phyloP scores from a whole-genome alignment of 179 eudicot species.

The Camellia oleifera region DNA sequence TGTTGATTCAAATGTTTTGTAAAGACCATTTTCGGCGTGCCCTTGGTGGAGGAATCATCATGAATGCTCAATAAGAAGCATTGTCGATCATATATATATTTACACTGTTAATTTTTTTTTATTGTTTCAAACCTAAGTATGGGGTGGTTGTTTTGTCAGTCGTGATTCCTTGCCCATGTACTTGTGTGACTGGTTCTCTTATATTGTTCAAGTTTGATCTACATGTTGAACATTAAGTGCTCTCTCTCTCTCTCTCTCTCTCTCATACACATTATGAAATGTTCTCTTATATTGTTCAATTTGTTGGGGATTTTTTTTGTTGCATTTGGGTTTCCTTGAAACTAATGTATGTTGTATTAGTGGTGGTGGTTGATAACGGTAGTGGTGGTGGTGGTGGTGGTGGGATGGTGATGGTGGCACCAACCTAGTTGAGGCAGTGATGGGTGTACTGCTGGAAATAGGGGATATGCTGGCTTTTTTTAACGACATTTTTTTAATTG shows the following conservation, averaged over 20 bases:
- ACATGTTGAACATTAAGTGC: not conserved
- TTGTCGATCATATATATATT: not conserved
- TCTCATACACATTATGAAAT: not conserved
- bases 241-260: not conserved
- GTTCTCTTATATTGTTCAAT: not conserved
- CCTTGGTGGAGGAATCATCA: not conserved
- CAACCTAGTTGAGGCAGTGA: too few species aligned
- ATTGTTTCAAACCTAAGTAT: too few species aligned
- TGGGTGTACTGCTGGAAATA: too few species aligned
- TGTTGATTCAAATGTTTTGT: constrained; percentile 9
- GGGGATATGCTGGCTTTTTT: too few species aligned
- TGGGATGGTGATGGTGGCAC: too few species aligned
- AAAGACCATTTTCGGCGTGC: not conserved
- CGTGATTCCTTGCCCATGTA: not conserved
- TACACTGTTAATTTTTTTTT: not conserved
- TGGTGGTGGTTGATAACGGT: too few species aligned
- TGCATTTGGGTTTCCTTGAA: too few species aligned
- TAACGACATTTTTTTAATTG: too few species aligned
- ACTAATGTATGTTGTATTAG: too few species aligned
- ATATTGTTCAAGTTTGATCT: not conserved
- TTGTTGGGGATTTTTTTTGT: too few species aligned
- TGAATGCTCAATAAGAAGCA: not conserved
- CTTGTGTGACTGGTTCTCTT: not conserved
- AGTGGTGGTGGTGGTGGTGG: too few species aligned
- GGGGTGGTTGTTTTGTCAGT: not conserved